Percentiles rank a stretch among this genome's conserved stretches.
These are phyloP conservation scores for Chiua virens DNA, from an alignment of 768 basidiomycete species.

Conservation along the genomic window DNA sequence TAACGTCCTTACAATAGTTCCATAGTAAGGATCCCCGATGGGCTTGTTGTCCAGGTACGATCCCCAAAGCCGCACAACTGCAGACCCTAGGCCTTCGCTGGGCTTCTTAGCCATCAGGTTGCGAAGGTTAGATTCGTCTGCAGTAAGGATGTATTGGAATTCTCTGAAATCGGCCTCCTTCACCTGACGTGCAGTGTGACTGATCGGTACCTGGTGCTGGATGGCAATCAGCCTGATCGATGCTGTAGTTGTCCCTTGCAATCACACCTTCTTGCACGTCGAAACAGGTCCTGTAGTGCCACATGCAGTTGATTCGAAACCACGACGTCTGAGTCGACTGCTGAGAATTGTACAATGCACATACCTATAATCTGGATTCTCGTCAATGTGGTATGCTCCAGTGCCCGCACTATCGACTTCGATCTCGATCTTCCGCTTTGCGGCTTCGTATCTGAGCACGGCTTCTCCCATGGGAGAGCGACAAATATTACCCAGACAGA, in stretches of 20 bases:
- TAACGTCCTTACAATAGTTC: slow-evolving; percentile 49
- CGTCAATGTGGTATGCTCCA: slow-evolving; percentile 78
- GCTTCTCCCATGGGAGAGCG: slow-evolving; percentile 94
- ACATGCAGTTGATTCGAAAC: neutral
- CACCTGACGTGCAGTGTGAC: slow-evolving; percentile 68
- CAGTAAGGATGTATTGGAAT: slow-evolving; percentile 85
- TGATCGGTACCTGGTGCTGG: slow-evolving; percentile 75
- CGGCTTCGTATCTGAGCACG: slow-evolving; percentile 68
- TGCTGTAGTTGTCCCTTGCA: neutral
- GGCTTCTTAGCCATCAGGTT: slow-evolving; percentile 55
- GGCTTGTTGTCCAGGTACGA: slow-evolving; percentile 68
- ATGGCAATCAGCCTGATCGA: neutral
- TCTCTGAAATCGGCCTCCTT: slow-evolving; percentile 60
- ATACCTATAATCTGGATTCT: slow-evolving; percentile 81
- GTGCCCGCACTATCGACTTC: slow-evolving; percentile 85
- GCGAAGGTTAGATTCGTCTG: slow-evolving; percentile 75
- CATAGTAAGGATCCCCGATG: slow-evolving; percentile 88
- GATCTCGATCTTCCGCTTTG: slow-evolving; percentile 64
- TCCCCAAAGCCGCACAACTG: slow-evolving; percentile 76
- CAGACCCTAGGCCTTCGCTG: slow-evolving; percentile 54
- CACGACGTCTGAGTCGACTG: neutral
- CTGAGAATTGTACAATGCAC: slow-evolving; percentile 4
- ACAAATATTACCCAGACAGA: slow-evolving; percentile 85
- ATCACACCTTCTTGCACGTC: slow-evolving; percentile 65
- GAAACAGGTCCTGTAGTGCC: slow-evolving; percentile 56